A percentile compares a stretch with the other conserved stretches of the same genome.
Evolutionary conservation across 495 filamentous ascomycete species (phyloP).

Genomic region (Daldinia childiae): DNA sequence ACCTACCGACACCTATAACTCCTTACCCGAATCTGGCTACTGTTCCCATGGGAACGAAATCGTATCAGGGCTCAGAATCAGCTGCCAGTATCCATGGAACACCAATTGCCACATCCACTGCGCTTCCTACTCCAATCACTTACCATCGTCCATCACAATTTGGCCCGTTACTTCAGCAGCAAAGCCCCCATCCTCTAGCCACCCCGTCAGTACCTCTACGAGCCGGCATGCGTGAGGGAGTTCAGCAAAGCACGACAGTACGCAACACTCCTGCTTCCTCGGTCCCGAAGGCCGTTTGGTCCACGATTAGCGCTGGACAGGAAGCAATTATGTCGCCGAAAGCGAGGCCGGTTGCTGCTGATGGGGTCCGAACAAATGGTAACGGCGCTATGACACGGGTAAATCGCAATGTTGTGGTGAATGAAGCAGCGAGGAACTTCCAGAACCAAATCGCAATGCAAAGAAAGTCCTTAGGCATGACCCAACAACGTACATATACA

Average conservation of each 20-base stretch:
- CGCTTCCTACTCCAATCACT: neutral
- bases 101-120: neutral
- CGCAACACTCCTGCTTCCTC: neutral
- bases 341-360: neutral
- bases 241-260: neutral
- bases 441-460: neutral
- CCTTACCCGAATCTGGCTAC: neutral
- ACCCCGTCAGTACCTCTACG: neutral
- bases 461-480: neutral
- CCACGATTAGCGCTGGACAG: neutral
- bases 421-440: neutral
- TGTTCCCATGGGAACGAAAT: neutral
- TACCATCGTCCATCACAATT: neutral
- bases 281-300: neutral
- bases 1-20: neutral
- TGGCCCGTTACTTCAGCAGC: neutral
- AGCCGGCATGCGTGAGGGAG: neutral
- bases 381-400: neutral
- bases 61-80: neutral
- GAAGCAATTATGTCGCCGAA: neutral
- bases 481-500: neutral
- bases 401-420: neutral
- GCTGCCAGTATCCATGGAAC: neutral
- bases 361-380: neutral
- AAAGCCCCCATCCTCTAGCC: neutral